Percentiles rank a stretch among this genome's conserved stretches.
These are phyloP conservation scores for Talaromyces sp. DNA, from an alignment of 2,329 filamentous ascomycete species.

Conservation along the genomic window DNA sequence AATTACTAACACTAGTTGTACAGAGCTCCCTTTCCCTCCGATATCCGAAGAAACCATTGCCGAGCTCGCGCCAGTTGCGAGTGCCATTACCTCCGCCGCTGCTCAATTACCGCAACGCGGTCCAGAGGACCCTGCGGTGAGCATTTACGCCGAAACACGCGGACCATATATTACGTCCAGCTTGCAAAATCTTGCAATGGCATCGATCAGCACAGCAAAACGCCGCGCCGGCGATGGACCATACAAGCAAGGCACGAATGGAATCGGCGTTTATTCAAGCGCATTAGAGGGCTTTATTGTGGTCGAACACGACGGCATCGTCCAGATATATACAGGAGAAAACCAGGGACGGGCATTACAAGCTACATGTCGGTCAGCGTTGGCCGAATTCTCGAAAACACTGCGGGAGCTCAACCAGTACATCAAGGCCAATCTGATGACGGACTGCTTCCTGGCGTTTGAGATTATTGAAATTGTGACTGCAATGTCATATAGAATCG, in stretches of 20 bases:
- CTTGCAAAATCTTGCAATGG: conserved; percentile 80
- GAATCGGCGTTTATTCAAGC: conserved; percentile 83
- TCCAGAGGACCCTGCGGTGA: conserved; percentile 69
- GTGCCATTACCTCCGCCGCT: conserved; percentile 62
- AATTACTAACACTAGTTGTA: background rate
- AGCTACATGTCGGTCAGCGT: conserved; percentile 71
- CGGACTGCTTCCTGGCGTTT: conserved; percentile 92
- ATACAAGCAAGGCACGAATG: conserved; percentile 85
- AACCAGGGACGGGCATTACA: conserved; percentile 80
- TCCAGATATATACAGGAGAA: conserved; percentile 78
- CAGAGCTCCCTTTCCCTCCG: conserved; percentile 72
- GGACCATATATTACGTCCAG: conserved; percentile 82
- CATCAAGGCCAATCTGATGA: conserved; percentile 79
- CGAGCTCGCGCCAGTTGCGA: conserved; percentile 75
- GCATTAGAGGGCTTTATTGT: conserved; percentile 83
- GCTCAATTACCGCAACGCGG: conserved; percentile 51
- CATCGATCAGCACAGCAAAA: conserved; percentile 78
- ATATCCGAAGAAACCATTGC: conserved; percentile 73
- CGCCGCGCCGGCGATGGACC: conserved; percentile 73
- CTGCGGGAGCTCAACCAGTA: conserved; percentile 85
- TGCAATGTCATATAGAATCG: conserved; percentile 72
- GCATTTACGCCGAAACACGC: conserved; percentile 80
- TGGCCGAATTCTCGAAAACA: conserved; percentile 81
- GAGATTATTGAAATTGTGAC: conserved; percentile 92
- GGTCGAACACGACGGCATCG: conserved; percentile 88